These are phyloP conservation scores for Aspergillaceae sp. DNA, from an alignment of 2,329 filamentous ascomycete genomes.

Conservation along the genomic window DNA sequence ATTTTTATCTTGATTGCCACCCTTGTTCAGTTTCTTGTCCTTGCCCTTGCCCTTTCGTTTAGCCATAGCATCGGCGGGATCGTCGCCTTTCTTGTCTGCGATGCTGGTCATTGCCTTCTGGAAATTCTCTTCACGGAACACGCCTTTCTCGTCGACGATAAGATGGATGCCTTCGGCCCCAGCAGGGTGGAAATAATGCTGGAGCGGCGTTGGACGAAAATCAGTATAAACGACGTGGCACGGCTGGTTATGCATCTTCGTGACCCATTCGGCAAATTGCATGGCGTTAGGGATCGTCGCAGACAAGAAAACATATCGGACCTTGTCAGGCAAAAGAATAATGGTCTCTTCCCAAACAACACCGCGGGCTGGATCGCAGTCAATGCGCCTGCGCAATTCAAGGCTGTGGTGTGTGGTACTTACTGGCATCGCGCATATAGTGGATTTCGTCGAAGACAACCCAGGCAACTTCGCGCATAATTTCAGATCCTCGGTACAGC, in stretches of 20 bases:
- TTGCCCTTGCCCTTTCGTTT: conserved; percentile 81
- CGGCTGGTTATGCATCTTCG: conserved; percentile 92
- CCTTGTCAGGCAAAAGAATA: conserved; percentile 94
- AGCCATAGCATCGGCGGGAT: conserved; percentile 68
- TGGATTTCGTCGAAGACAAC: conserved; percentile 98
- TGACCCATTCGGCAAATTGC: conserved; percentile 99
- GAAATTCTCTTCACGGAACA: conserved; percentile 95
- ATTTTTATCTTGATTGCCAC: conserved; percentile 59
- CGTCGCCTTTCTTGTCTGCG: conserved; percentile 76
- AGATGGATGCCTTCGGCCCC: conserved; percentile 89
- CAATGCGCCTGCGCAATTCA: conserved; percentile 5
- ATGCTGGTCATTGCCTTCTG: conserved; percentile 90
- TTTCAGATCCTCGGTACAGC: conserved; percentile 95
- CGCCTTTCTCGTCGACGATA: conserved; percentile 92
- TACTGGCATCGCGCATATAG: conserved; percentile 84
- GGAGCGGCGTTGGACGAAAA: conserved; percentile 89
- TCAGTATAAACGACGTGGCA: conserved; percentile 99
- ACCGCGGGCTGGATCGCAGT: conserved; percentile 53
- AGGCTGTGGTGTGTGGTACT: conserved; percentile 4
- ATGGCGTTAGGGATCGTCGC: conserved; percentile 98
- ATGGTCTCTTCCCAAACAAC: conserved; percentile 99
- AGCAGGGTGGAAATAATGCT: conserved; percentile 95
- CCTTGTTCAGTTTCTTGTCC: conserved; percentile 85
- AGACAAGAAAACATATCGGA: conserved; percentile 95
- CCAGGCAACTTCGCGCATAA: conserved; percentile 99